These are phyloP conservation scores for Leishmania martiniquensis DNA, from an alignment of 208 protist genomes.

Conservation along the genomic window DNA sequence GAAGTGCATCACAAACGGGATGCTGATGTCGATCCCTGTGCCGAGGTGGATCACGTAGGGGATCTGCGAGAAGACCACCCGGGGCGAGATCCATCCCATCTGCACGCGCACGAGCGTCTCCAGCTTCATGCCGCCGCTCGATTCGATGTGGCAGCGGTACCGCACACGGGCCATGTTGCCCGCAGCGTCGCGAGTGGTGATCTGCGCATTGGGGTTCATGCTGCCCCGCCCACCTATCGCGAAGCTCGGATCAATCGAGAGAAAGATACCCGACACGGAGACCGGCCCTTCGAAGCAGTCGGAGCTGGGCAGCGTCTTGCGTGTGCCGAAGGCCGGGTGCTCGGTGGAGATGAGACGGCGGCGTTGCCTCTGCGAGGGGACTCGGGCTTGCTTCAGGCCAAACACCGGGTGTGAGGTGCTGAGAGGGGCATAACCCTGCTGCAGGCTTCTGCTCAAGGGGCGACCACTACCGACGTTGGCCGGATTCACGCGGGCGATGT, in stretches of 20 bases:
- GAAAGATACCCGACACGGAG: slow-evolving; percentile 80
- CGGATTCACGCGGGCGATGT: slow-evolving; percentile 41
- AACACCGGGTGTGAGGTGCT: slow-evolving; percentile 72
- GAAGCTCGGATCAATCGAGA: slow-evolving; percentile 79
- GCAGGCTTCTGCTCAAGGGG: slow-evolving; percentile 29
- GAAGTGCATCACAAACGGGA: slow-evolving; percentile 85
- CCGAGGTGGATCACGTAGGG: slow-evolving; percentile 82
- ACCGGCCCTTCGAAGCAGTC: slow-evolving; percentile 71
- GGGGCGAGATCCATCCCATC: slow-evolving; percentile 89
- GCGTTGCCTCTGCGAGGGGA: slow-evolving; percentile 24
- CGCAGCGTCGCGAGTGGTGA: slow-evolving; percentile 70
- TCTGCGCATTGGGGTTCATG: slow-evolving; percentile 88
- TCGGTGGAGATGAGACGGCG: slow-evolving; percentile 60
- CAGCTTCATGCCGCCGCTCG: slow-evolving; percentile 63
- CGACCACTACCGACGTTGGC: slow-evolving; percentile 26
- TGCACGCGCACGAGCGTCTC: slow-evolving; percentile 79
- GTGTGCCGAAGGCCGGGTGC: slow-evolving; percentile 74
- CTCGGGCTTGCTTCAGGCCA: slow-evolving; percentile 62
- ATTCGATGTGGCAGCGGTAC: slow-evolving; percentile 76
- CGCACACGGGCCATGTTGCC: slow-evolving; percentile 79
- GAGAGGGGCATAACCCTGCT: slow-evolving; percentile 44
- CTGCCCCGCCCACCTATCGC: slow-evolving; percentile 47
- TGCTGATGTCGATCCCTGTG: slow-evolving; percentile 76
- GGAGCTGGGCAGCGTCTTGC: slow-evolving; percentile 44
- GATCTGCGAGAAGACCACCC: slow-evolving; percentile 69